phyloP scores from a whole-genome alignment of 805 yeast genomes.

The Cyberlindnera amylophila region DNA sequence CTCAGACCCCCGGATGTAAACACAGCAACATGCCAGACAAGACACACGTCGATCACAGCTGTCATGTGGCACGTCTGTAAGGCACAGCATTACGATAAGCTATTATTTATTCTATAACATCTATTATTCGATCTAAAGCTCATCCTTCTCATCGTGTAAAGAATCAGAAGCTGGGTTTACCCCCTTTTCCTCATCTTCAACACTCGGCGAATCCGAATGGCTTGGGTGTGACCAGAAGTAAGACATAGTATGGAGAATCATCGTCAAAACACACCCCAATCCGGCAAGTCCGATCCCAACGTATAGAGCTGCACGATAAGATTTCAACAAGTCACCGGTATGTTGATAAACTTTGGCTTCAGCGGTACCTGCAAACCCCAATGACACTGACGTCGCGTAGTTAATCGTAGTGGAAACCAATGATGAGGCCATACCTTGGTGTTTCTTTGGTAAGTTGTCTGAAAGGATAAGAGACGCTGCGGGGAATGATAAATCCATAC shows the following conservation, averaged over 20 bases:
- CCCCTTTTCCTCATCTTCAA: too few relatives aligned
- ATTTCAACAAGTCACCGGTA: slow-evolving; percentile 30
- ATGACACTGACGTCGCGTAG: slow-evolving; percentile 65
- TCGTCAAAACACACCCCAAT: slow-evolving; percentile 31
- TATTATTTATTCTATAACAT: too few relatives aligned
- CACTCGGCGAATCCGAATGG: too few relatives aligned
- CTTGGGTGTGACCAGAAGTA: slow-evolving; percentile 3
- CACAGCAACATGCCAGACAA: too few relatives aligned
- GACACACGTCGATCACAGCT: too few relatives aligned
- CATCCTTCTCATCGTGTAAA: too few relatives aligned
- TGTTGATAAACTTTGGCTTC: slow-evolving; percentile 39
- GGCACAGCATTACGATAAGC: too few relatives aligned
- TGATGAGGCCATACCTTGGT: slow-evolving; percentile 79
- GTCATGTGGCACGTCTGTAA: too few relatives aligned
- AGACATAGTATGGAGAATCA: slow-evolving; percentile 10
- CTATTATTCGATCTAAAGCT: too few relatives aligned
- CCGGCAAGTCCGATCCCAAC: slow-evolving; percentile 61
- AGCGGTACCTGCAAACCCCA: slow-evolving; percentile 70
- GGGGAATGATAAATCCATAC: slow-evolving; percentile 78
- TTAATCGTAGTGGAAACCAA: slow-evolving; percentile 65
- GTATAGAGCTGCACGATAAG: slow-evolving; percentile 56
- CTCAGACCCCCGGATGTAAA: too few relatives aligned
- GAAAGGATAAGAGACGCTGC: slow-evolving; percentile 64
- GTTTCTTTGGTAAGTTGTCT: slow-evolving; percentile 52
- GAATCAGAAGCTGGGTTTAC: too few relatives aligned